Base-by-base conservation (phyloP, 2,329 filamentous ascomycete species). In the Mycogone perniciosa region DNA sequence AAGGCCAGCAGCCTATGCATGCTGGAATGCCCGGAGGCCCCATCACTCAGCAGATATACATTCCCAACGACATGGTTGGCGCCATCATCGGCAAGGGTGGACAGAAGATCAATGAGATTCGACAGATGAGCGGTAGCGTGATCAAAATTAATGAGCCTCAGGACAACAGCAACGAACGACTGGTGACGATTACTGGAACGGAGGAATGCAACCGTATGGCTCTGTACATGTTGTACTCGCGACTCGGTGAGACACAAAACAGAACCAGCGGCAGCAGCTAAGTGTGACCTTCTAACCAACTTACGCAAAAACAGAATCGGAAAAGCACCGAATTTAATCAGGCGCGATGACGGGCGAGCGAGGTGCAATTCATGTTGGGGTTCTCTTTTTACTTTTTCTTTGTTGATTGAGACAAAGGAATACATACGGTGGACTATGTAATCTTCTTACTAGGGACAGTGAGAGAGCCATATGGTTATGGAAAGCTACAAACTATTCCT, bases 121-220 rank as follows among this genome's bases (percentile, higher is more conserved):
- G 93, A 60, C 90, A 96, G 69, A 84, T 99, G 62, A 95, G 88
- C 68, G 93, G 92, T 60, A 97, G 92, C 72, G 91, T 99, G 43
- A 97, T 99, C 71, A 99, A 99, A 77, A 99, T 99, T 77, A 97
- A 99, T 67, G 93, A 99, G 69, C 93, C 93, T 1, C 93, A 96
- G 69, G 93, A 97, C 70, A 97, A 95, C 73, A 97, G 89, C 78
- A 99, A 97, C 65, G 93, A 99, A 76, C 86, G 93, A 56, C 76
- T 99, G 53, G 93, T 99, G 52, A 99, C 93, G 11, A 95, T 99
- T 60, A 96, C 93, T 2, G 93, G 93, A 57, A 97, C 93, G 5
- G 90, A 95, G 62, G 93, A 99, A 72, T 96, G 90, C 76, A 99
- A 99, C 73, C 89, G 96, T 65, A 97, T 99, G 91, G 93, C 93